Conservation (phyloP, 495 filamentous ascomycete genomes). For the Thozetella sp. region DNA sequence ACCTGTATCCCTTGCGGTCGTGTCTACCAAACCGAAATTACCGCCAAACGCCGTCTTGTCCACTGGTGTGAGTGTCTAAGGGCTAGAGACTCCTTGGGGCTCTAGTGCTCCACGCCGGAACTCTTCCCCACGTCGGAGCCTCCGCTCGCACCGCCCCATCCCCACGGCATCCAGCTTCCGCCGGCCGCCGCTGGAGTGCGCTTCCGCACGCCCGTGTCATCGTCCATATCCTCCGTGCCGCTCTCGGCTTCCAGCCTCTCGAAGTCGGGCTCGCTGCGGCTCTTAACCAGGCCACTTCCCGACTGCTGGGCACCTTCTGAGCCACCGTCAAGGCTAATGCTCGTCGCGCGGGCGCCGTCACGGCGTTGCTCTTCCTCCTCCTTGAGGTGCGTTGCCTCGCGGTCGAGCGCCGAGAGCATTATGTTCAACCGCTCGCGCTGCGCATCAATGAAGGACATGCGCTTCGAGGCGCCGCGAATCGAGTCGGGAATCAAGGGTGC, state of each 20-base stretch:
- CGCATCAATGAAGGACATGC: slow-evolving; percentile 67
- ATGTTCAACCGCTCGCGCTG: slow-evolving; percentile 74
- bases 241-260: slow-evolving; percentile 80
- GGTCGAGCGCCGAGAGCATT: slow-evolving; percentile 72
- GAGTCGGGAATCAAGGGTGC: slow-evolving; percentile 67
- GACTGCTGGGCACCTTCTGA: slow-evolving; percentile 6
- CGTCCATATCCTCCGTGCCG: slow-evolving; percentile 47
- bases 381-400: slow-evolving; percentile 60
- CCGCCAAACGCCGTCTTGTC: slow-evolving; percentile 4
- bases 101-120: slow-evolving; percentile 28
- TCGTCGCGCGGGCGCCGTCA: slow-evolving; percentile 17
- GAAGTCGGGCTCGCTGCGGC: slow-evolving; percentile 76
- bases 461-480: slow-evolving; percentile 62
- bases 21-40: background rate
- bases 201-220: slow-evolving; percentile 22
- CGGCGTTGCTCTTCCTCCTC: slow-evolving; percentile 36
- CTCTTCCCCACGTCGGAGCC: slow-evolving; percentile 20
- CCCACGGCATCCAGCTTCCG: slow-evolving; percentile 63
- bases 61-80: background rate
- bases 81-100: background rate
- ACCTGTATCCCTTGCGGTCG: slow-evolving; percentile 6
- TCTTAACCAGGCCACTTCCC: slow-evolving; percentile 65
- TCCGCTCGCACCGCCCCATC: slow-evolving; percentile 38
- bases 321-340: slow-evolving; percentile 29
- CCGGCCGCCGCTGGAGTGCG: slow-evolving; percentile 13